phyloP scores from a whole-genome alignment of 441 rosid genomes.

The Populus trichocarpa region DNA sequence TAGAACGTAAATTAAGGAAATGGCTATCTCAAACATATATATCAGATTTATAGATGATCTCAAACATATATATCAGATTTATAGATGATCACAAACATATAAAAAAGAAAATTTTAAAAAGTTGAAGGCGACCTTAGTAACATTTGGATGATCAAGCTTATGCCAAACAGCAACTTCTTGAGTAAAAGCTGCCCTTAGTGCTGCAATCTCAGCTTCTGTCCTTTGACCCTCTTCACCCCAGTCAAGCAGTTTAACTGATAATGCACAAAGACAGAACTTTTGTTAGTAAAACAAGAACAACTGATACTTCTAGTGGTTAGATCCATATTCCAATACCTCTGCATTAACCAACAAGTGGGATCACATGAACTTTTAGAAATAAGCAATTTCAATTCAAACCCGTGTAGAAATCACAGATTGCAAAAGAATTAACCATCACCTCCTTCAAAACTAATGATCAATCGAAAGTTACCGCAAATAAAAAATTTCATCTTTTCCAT shows the following conservation, averaged over 20 bases:
- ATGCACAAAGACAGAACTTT: conserved; percentile 15
- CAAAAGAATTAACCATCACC: conserved; percentile 32
- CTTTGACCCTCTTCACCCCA: conserved; percentile 99
- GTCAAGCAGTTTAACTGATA: conserved; percentile 86
- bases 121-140: conserved; percentile 66
- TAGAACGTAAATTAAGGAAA: neutral
- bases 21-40: too few relatives aligned
- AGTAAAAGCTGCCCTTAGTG: conserved; percentile 69
- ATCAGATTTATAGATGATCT: too few relatives aligned
- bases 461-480: neutral
- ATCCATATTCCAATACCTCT: neutral
- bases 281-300: conserved; percentile 12
- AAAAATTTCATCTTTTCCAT: neutral
- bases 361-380: neutral
- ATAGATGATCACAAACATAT: neutral
- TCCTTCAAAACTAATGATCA: conserved; percentile 9
- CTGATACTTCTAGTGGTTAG: neutral
- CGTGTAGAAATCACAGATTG: conserved; percentile 52
- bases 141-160: conserved; percentile 91
- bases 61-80: neutral
- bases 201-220: conserved; percentile 78
- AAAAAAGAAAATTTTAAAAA: neutral
- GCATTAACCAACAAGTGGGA: neutral
- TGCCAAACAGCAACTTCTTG: conserved; percentile 99
- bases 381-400: conserved; percentile 34